phyloP scores from a whole-genome alignment of 139 green algal species.

The Astrephomene gubernaculifera region DNA sequence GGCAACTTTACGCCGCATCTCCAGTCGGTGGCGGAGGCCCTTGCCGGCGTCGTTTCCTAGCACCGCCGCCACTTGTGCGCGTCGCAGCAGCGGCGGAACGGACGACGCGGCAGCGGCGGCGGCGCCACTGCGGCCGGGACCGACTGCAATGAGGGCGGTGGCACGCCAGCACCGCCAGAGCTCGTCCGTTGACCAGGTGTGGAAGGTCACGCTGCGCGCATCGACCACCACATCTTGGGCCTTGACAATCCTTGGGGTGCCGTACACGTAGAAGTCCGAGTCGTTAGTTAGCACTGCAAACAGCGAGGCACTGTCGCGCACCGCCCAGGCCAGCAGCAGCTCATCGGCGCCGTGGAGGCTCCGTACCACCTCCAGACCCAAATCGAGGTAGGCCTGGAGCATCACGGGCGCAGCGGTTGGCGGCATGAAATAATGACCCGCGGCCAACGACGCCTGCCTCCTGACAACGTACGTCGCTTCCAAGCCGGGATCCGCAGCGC shows the following conservation, averaged over 20 bases:
- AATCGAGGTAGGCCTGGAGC: slow-evolving; percentile 29
- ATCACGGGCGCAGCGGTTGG: not conserved
- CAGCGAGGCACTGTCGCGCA: not conserved
- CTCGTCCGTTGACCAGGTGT: slow-evolving; percentile 13
- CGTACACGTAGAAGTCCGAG: slow-evolving; percentile 49
- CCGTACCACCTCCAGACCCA: not conserved
- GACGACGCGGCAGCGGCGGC: not conserved
- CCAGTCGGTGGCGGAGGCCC: slow-evolving; percentile 5
- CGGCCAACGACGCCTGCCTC: not conserved
- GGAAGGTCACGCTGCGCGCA: slow-evolving; percentile 14
- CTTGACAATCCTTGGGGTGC: not conserved
- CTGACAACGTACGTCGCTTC: not conserved
- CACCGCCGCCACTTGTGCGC: slow-evolving; percentile 44
- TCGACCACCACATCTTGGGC: slow-evolving; percentile 33
- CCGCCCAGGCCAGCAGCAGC: slow-evolving; percentile 36
- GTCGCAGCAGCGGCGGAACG: slow-evolving; percentile 15
- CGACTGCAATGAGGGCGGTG: no score
- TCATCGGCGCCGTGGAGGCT: slow-evolving; percentile 9
- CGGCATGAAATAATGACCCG: not conserved
- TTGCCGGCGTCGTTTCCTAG: slow-evolving; percentile 18
- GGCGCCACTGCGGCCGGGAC: no score
- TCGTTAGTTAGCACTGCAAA: slow-evolving; percentile 40
- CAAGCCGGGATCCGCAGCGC: not conserved
- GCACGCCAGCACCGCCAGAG: slow-evolving; percentile 11
- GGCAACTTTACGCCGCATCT: not conserved